phyloP scores from a whole-genome alignment of 176 grass and related monocot species.

The Secale cereale region DNA sequence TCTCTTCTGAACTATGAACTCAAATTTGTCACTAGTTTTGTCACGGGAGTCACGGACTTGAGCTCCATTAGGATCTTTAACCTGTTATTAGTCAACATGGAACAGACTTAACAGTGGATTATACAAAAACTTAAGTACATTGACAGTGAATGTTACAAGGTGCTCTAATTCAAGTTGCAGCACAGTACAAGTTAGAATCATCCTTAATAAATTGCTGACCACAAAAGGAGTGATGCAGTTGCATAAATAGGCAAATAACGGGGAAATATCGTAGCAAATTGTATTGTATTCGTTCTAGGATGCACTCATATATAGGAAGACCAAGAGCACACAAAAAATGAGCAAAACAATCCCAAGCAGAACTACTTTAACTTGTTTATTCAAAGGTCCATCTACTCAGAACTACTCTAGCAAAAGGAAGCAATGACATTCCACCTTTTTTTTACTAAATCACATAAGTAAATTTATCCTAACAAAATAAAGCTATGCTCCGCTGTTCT shows the following conservation, averaged over 20 bases:
- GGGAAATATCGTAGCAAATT: neutral
- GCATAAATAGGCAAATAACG: neutral
- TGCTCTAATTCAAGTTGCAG: neutral
- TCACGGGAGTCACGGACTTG: slow-evolving; percentile 80
- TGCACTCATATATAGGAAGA: neutral
- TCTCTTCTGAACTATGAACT: slow-evolving; percentile 89
- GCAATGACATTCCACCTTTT: neutral
- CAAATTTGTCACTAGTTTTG: slow-evolving; percentile 92
- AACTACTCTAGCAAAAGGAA: neutral
- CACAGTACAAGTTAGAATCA: neutral
- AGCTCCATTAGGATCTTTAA: slow-evolving; percentile 69
- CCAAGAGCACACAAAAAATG: neutral
- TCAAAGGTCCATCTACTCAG: neutral
- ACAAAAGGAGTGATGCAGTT: neutral
- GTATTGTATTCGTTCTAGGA: neutral
- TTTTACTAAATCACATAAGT: neutral
- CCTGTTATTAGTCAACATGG: slow-evolving; percentile 41
- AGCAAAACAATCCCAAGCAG: neutral
- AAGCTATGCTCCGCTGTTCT: neutral
- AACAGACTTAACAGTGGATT: neutral
- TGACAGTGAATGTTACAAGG: neutral
- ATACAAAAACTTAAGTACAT: neutral
- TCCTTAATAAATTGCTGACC: neutral
- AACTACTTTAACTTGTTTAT: neutral
- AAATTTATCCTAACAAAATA: neutral